Evolutionary conservation across 768 basidiomycete species (phyloP).

Genomic region (Ramaria sp.): DNA sequence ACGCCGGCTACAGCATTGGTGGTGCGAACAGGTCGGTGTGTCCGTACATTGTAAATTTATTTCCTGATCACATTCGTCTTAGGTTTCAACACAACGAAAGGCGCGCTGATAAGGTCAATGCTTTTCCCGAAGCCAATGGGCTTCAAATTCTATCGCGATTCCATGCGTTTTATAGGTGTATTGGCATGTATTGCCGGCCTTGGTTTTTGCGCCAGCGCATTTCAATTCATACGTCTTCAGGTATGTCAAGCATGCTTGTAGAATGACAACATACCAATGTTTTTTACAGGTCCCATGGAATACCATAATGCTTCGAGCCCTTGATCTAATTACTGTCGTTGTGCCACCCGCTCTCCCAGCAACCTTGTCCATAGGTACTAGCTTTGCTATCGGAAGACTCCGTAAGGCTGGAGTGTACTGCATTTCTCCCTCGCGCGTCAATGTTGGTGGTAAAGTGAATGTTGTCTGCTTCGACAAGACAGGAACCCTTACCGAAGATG

Average conservation of each 20-base stretch:
- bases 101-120: conserved; percentile 93
- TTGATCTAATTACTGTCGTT: conserved; percentile 94
- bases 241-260: conserved; percentile 32
- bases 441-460: conserved; percentile 92
- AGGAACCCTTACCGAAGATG: conserved; percentile 96
- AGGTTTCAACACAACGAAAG: conserved; percentile 94
- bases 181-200: conserved; percentile 83
- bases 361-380: conserved; percentile 93
- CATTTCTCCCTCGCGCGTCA: conserved; percentile 92
- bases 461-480: conserved; percentile 99
- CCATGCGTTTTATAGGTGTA: conserved; percentile 82
- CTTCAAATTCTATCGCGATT: conserved; percentile 97
- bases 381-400: conserved; percentile 84
- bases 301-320: conserved; percentile 82
- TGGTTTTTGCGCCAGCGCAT: conserved; percentile 85
- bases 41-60: background rate
- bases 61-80: conserved; percentile 15
- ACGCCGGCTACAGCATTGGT: conserved; percentile 73
- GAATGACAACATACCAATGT: background rate
- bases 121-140: conserved; percentile 97
- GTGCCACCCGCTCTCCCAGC: conserved; percentile 97
- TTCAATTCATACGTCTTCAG: conserved; percentile 85
- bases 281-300: conserved; percentile 66
- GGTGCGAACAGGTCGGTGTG: conserved; percentile 62
- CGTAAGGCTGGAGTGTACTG: conserved; percentile 87